Percentiles rank a stretch among this genome's conserved stretches.
phyloP scores from a whole-genome alignment of 805 yeast species.

The Barnettozyma botsteinii region DNA sequence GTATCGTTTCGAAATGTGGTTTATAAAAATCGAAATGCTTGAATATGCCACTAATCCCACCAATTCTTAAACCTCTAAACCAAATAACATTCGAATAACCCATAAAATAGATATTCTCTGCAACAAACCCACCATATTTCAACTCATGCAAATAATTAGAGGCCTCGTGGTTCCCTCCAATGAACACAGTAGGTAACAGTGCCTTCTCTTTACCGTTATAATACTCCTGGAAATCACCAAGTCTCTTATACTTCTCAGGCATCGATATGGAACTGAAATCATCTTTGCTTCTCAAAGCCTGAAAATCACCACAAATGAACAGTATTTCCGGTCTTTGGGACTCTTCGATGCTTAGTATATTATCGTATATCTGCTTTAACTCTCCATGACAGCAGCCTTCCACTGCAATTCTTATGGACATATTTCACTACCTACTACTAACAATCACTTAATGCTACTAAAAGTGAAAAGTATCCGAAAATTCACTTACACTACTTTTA shows the following conservation, averaged over 20 bases:
- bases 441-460: no score
- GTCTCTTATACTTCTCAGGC: conserved; percentile 64
- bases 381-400: conserved; percentile 93
- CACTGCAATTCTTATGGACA: conserved; percentile 46
- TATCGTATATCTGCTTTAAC: conserved; percentile 49
- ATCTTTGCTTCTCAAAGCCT: conserved; percentile 57
- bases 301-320: conserved; percentile 88
- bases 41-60: conserved; percentile 82
- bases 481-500: no score
- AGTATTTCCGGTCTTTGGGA: conserved; percentile 44
- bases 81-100: conserved; percentile 74
- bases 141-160: conserved; percentile 70
- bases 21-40: conserved; percentile 44
- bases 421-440: no score
- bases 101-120: conserved; percentile 77
- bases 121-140: conserved; percentile 88
- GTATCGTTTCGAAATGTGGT: conserved; percentile 39
- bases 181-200: conserved; percentile 71
- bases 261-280: conserved; percentile 72
- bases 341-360: background rate
- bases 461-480: no score
- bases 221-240: conserved; percentile 80
- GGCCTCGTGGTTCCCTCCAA: conserved; percentile 96
- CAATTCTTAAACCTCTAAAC: conserved; percentile 70
- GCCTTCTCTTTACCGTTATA: conserved; percentile 56